Conservation (phyloP, 2,329 filamentous ascomycete species). For the Fusarium camptoceras region DNA sequence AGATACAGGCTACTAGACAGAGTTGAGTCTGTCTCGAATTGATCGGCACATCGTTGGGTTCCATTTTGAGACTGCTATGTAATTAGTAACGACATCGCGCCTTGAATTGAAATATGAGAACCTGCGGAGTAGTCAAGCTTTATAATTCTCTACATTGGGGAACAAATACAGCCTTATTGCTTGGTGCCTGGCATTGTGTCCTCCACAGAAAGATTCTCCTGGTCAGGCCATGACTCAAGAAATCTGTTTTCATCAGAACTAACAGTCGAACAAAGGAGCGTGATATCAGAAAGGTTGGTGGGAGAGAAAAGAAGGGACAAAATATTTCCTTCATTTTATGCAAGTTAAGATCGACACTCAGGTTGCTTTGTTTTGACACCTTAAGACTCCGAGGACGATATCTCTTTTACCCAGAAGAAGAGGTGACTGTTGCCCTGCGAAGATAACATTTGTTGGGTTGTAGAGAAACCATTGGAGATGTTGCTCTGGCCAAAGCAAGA, state of each 20-base stretch:
- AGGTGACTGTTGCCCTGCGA: no score
- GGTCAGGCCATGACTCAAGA: neutral
- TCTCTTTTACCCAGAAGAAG: neutral
- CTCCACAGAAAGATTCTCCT: neutral
- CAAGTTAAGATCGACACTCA: neutral
- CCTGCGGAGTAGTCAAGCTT: neutral
- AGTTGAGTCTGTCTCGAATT: constrained; percentile 11
- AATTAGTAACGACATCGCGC: neutral
- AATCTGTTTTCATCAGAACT: neutral
- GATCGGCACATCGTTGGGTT: neutral
- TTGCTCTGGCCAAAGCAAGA: neutral
- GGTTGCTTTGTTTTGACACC: neutral
- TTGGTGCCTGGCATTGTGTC: neutral
- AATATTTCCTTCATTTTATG: neutral
- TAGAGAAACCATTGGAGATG: neutral
- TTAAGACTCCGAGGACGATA: neutral
- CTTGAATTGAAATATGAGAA: neutral
- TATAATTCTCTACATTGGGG: neutral
- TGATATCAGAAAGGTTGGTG: neutral
- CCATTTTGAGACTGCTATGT: neutral
- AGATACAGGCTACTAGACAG: constrained; percentile 1
- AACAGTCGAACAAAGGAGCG: neutral
- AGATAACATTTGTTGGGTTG: neutral
- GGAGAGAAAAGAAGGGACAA: neutral
- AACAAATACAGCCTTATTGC: neutral